Percentiles rank a stretch among this genome's conserved stretches.
phyloP scores from a whole-genome alignment of 495 filamentous ascomycete species.

The Aspergillus indologenus region DNA sequence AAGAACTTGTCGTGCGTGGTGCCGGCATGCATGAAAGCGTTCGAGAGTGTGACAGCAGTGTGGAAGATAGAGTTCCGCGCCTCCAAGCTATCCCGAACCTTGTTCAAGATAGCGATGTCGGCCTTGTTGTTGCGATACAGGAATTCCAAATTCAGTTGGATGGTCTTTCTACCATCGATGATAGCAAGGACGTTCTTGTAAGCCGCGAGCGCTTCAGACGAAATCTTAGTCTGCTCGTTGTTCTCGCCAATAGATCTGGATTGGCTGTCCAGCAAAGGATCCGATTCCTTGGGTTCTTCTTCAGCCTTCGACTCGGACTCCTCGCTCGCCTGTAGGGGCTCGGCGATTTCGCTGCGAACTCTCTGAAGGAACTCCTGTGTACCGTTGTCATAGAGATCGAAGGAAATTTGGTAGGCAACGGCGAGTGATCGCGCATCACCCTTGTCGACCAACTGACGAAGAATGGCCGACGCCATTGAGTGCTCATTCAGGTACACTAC shows the following conservation, averaged over 20 bases:
- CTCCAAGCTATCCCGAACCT: constrained; percentile 91
- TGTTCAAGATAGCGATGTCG: constrained; percentile 85
- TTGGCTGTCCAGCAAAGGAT: constrained; percentile 49
- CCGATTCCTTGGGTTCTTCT: constrained; percentile 54
- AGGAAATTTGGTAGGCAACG: constrained; percentile 94
- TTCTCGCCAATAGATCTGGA: constrained; percentile 40
- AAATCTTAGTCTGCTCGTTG: constrained; percentile 40
- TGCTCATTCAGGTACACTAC: constrained; percentile 95
- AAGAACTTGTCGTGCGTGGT: constrained; percentile 98
- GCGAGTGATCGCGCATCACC: constrained; percentile 73
- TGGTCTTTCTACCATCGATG: constrained; percentile 83
- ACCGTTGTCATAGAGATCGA: constrained; percentile 96
- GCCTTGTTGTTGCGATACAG: constrained; percentile 91
- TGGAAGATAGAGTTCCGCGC: constrained; percentile 98
- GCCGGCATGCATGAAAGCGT: constrained; percentile 99
- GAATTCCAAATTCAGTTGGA: constrained; percentile 93
- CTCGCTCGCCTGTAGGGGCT: constrained; percentile 52
- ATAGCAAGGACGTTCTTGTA: constrained; percentile 82
- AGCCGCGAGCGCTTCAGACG: constrained; percentile 51
- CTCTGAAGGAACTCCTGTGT: constrained; percentile 95
- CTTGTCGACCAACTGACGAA: constrained; percentile 76
- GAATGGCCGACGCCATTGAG: constrained; percentile 82
- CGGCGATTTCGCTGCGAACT: constrained; percentile 77
- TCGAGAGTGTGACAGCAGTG: constrained; percentile 91
- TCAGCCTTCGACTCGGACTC: constrained; percentile 33